phyloP scores from a whole-genome alignment of 345 rosid genomes.

The Murraya koenigii region DNA sequence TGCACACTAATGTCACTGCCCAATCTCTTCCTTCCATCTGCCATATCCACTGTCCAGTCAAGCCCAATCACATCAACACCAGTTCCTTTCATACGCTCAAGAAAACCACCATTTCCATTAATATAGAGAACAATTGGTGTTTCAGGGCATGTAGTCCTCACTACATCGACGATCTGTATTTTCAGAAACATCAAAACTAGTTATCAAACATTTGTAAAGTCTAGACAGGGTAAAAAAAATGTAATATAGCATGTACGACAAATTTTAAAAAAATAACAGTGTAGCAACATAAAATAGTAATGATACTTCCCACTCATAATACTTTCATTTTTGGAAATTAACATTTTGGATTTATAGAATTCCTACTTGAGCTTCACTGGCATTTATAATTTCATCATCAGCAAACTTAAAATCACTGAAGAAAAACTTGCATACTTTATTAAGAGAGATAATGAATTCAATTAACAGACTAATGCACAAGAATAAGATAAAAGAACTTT shows the following conservation, averaged over 20 bases:
- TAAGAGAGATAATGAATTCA: not conserved
- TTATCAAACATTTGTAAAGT: not conserved
- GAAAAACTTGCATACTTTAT: not conserved
- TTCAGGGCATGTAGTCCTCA: conserved; percentile 69
- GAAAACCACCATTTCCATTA: conserved; percentile 92
- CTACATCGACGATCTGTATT: conserved; percentile 58
- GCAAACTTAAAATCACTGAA: not conserved
- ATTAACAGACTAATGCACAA: not conserved
- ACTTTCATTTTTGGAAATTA: not conserved
- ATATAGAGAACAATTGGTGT: conserved; percentile 87
- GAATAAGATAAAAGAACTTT: not conserved
- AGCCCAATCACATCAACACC: conserved; percentile 95
- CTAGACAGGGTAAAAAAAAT: not conserved
- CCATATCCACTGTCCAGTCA: conserved; percentile 98
- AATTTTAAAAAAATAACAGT: not conserved
- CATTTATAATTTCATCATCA: not conserved
- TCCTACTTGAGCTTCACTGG: not conserved
- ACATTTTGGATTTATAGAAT: not conserved
- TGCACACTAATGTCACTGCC: conserved; percentile 70
- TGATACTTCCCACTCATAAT: not conserved
- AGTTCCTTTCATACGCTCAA: conserved; percentile 83
- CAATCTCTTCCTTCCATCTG: conserved; percentile 75
- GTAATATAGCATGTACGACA: not conserved
- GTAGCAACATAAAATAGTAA: not conserved
- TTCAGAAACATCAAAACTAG: conserved; percentile 1